Conservation (phyloP, 1,139 yeast species). For the Yamadazyma dendronema region DNA sequence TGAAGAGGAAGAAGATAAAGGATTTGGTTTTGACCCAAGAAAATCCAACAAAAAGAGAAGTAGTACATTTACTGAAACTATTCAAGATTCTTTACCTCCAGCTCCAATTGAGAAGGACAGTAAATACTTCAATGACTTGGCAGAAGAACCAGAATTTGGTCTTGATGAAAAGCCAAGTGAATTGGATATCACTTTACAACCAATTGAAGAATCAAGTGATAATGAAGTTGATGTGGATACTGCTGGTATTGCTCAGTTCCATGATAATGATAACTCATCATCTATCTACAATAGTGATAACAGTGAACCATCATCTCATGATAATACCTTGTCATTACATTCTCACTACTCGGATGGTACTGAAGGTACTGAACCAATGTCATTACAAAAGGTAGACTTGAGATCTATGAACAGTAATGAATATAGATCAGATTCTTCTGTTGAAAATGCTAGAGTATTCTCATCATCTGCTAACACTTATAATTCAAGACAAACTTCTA, state of each 20-base stretch:
- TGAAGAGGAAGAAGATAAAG: slow-evolving; percentile 19
- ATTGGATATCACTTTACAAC: slow-evolving; percentile 27
- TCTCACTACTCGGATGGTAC: slow-evolving; percentile 31
- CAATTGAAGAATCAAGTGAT: slow-evolving; percentile 35
- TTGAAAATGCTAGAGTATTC: slow-evolving; percentile 13
- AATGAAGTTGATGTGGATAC: slow-evolving; percentile 20
- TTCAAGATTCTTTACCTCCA: slow-evolving; percentile 3
- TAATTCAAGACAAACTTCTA: slow-evolving; percentile 17
- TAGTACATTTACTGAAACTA: slow-evolving; percentile 5
- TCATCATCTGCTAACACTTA: slow-evolving; percentile 9
- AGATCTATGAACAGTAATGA: slow-evolving; percentile 15
- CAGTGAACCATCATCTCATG: slow-evolving; percentile 30
- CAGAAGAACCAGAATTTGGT: slow-evolving; percentile 5
- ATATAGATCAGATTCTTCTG: slow-evolving; percentile 10
- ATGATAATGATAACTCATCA: slow-evolving; percentile 27
- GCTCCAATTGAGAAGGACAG: slow-evolving; percentile 8
- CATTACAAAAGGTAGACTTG: slow-evolving; percentile 14
- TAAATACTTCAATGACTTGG: slow-evolving; percentile 3
- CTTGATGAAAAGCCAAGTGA: slow-evolving; percentile 16
- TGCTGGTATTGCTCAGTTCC: neutral
- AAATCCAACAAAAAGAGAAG: slow-evolving; percentile 14
- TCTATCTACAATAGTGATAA: slow-evolving; percentile 37
- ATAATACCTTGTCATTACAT: slow-evolving; percentile 43
- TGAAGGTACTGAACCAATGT: slow-evolving; percentile 18
- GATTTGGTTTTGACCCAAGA: slow-evolving; percentile 26